Percentiles rank a stretch among this genome's conserved stretches.
Evolutionary conservation across 2,329 filamentous ascomycete genomes (phyloP).

Genomic region (Apiospora marii): DNA sequence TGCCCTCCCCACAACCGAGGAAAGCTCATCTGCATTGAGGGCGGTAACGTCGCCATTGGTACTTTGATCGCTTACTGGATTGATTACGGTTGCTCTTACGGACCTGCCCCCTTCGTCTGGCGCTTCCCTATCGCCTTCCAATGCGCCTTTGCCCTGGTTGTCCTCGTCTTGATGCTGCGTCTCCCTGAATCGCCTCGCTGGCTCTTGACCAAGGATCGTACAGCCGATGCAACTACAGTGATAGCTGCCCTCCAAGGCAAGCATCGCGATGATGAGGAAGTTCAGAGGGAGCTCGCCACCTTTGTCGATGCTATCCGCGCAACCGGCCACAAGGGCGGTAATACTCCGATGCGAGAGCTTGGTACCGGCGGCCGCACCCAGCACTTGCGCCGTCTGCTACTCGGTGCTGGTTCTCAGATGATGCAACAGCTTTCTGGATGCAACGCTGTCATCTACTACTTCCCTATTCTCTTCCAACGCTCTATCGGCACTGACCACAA

Average conservation of each 20-base stretch:
- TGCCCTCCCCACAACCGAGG: conserved; percentile 62
- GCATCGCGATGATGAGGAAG: conserved; percentile 51
- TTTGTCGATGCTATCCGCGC: conserved; percentile 43
- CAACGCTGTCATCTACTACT: conserved; percentile 68
- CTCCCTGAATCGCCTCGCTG: conserved; percentile 63
- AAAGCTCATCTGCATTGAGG: conserved; percentile 66
- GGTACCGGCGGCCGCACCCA: conserved; percentile 69
- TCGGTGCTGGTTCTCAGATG: conserved; percentile 66
- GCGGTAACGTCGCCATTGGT: conserved; percentile 51
- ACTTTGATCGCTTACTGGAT: conserved; percentile 53
- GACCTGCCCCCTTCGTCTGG: conserved; percentile 46
- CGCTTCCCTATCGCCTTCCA: conserved; percentile 51
- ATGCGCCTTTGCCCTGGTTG: conserved; percentile 53
- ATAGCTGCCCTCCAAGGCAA: conserved; percentile 63
- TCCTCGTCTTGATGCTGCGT: conserved; percentile 47
- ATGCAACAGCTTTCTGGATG: conserved; percentile 69
- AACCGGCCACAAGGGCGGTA: conserved; percentile 41
- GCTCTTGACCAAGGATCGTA: conserved; percentile 53
- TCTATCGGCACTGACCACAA: conserved; percentile 51
- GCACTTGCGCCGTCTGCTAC: conserved; percentile 68
- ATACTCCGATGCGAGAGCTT: conserved; percentile 50
- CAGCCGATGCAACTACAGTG: conserved; percentile 59
- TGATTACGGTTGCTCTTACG: conserved; percentile 48
- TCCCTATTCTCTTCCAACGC: conserved; percentile 62
- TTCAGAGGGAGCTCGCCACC: conserved; percentile 56